phyloP scores from a whole-genome alignment of 768 basidiomycete genomes.

The Panaeolus cyanescens region DNA sequence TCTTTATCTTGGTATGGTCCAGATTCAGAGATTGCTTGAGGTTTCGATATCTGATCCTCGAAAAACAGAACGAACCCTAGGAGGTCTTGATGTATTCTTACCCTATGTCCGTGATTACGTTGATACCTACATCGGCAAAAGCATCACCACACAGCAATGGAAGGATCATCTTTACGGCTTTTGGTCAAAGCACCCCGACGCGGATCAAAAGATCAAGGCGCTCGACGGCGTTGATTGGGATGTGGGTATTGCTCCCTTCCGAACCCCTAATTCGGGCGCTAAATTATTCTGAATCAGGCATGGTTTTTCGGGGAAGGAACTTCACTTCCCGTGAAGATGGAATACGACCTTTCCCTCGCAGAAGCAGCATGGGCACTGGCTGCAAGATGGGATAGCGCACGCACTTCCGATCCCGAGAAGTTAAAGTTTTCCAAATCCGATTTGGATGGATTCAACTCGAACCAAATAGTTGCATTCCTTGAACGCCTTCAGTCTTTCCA shows the following conservation, averaged over 20 bases:
- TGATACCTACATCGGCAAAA: slow-evolving; percentile 76
- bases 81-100: slow-evolving; percentile 82
- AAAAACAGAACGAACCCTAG: slow-evolving; percentile 70
- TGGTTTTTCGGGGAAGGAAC: slow-evolving; percentile 86
- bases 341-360: slow-evolving; percentile 76
- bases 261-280: background rate
- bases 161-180: slow-evolving; percentile 76
- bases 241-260: slow-evolving; percentile 39
- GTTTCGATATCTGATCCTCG: too few relatives aligned
- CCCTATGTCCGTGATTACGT: slow-evolving; percentile 87
- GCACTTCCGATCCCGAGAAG: slow-evolving; percentile 44
- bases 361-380: slow-evolving; percentile 72
- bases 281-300: slow-evolving; percentile 37
- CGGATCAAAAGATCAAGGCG: slow-evolving; percentile 59
- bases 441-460: slow-evolving; percentile 64
- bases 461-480: slow-evolving; percentile 87
- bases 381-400: slow-evolving; percentile 69
- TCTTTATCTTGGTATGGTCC: slow-evolving; percentile 71
- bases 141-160: slow-evolving; percentile 86
- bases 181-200: slow-evolving; percentile 55
- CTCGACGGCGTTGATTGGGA: slow-evolving; percentile 80
- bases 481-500: slow-evolving; percentile 70
- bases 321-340: slow-evolving; percentile 70
- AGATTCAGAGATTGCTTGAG: slow-evolving; percentile 82
- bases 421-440: slow-evolving; percentile 63